These are phyloP conservation scores for Phytophthora tubulina DNA, from an alignment of 352 stramenopile species.

Conservation along the genomic window DNA sequence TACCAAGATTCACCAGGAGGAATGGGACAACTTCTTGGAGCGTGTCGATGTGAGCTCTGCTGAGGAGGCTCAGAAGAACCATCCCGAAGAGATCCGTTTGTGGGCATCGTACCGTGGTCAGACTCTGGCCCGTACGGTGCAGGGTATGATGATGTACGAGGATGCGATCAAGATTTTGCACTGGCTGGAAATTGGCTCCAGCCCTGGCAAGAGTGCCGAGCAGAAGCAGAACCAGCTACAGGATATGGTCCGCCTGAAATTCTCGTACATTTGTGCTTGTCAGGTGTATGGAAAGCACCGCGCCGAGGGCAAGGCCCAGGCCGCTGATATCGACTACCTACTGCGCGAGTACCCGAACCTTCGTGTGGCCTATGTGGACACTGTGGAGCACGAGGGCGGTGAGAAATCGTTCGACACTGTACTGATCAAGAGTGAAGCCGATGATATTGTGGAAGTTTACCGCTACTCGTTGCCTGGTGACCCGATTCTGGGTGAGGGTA, in stretches of 20 bases:
- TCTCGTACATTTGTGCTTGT: constrained; percentile 88
- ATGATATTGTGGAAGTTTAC: constrained; percentile 84
- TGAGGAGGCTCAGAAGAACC: constrained; percentile 77
- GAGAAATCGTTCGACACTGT: constrained; percentile 74
- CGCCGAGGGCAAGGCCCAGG: constrained; percentile 68
- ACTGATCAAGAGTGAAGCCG: constrained; percentile 81
- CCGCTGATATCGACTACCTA: constrained; percentile 86
- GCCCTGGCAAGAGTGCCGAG: constrained; percentile 64
- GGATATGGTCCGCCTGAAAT: constrained; percentile 89
- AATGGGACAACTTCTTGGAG: constrained; percentile 90
- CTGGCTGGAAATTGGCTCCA: constrained; percentile 87
- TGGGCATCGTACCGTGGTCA: constrained; percentile 88
- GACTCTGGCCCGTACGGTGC: constrained; percentile 80
- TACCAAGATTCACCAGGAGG: constrained; percentile 85
- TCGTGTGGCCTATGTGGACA: constrained; percentile 88
- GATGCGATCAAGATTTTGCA: constrained; percentile 90
- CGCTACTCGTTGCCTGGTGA: constrained; percentile 84
- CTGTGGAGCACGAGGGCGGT: constrained; percentile 45
- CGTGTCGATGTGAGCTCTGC: constrained; percentile 79
- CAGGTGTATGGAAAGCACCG: constrained; percentile 89
- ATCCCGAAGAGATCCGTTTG: constrained; percentile 78
- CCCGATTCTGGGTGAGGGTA: constrained; percentile 84
- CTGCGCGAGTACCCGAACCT: constrained; percentile 85
- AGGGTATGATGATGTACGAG: constrained; percentile 91
- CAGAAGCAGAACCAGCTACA: constrained; percentile 85